phyloP scores from a whole-genome alignment of 768 basidiomycete species.

The Lactarius akahatsu region DNA sequence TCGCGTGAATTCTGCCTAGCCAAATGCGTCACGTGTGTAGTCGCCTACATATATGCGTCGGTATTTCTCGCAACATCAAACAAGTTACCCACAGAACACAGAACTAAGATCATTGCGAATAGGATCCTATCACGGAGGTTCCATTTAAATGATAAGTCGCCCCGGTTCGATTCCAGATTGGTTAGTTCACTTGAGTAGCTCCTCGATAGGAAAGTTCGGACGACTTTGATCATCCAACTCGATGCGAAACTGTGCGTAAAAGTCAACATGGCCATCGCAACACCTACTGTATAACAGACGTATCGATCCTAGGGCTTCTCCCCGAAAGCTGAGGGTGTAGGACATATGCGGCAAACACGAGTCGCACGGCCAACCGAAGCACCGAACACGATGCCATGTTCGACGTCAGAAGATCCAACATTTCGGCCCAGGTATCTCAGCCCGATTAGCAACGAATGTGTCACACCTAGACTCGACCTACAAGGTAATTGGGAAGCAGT shows the following conservation, averaged over 20 bases:
- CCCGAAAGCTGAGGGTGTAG: constrained; percentile 45
- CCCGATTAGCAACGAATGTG: constrained; percentile 21
- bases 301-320: constrained; percentile 29
- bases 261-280: constrained; percentile 24
- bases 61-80: not conserved
- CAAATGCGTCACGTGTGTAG: not conserved
- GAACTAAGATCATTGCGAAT: constrained; percentile 29
- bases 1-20: not conserved
- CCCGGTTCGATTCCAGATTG: not conserved
- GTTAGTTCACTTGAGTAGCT: not conserved
- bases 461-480: constrained; percentile 31
- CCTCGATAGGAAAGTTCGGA: constrained; percentile 18
- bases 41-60: not conserved
- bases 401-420: constrained; percentile 48
- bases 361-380: constrained; percentile 53
- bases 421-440: constrained; percentile 54
- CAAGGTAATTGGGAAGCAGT: constrained; percentile 72
- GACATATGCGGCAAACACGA: constrained; percentile 57
- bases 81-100: constrained; percentile 28
- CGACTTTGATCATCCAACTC: constrained; percentile 5
- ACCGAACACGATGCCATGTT: constrained; percentile 57
- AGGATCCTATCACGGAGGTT: constrained; percentile 17
- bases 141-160: not conserved
- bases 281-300: constrained; percentile 7
- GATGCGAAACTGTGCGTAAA: constrained; percentile 7